Base-by-base conservation (phyloP, 2,329 filamentous ascomycete species). In the Lachnellula subtilissima region DNA sequence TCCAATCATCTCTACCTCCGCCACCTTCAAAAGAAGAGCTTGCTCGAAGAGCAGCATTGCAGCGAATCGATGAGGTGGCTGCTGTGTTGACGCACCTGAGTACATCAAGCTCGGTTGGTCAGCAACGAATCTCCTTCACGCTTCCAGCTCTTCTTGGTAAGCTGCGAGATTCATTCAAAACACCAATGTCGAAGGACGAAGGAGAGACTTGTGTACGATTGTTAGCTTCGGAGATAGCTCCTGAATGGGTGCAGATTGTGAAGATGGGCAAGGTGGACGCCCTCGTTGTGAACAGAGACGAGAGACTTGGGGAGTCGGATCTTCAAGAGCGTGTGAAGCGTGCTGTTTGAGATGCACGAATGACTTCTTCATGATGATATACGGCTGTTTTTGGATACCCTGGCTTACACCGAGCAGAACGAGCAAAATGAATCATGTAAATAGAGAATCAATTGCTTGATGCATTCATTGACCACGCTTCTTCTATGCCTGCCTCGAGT, bases 11-110 rank as follows among this genome's bases (percentile, higher is more conserved):
- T 58, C 51, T 73, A 57, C 55, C 76, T 56, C 63, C 70, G 0
- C 79, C 78, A 0, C 76, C 79, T 0, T 74, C 79, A 0, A 75
- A 79, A 22, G 78, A 76, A 17, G 78, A 85, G 63, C 73, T 88
- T 3, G 75, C 81, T 59, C 84, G 86, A 12, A 79, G 78, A 14
- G 81, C 83, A 3, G 88, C 88, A 0, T 75, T 89, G 23, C 83
- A 87, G 64, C 81, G 87, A 9, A 81, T 85, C 0, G 76, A 79
- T n/a, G 87, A 91, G 64, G 80, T 91, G 9, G 79, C 84, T 1
- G 79, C 83, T 5, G 82, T 89, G 5, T 73, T 92, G 36, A 79
- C 78, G n/a, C 82, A 88, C 76, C 76, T 91, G 59, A 80, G 79
- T 67, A 76, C 81, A 15, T 69, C 69, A 45, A 76, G 76, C n/a